Conservation (phyloP, 768 basidiomycete species). For the Suillus bovinus region DNA sequence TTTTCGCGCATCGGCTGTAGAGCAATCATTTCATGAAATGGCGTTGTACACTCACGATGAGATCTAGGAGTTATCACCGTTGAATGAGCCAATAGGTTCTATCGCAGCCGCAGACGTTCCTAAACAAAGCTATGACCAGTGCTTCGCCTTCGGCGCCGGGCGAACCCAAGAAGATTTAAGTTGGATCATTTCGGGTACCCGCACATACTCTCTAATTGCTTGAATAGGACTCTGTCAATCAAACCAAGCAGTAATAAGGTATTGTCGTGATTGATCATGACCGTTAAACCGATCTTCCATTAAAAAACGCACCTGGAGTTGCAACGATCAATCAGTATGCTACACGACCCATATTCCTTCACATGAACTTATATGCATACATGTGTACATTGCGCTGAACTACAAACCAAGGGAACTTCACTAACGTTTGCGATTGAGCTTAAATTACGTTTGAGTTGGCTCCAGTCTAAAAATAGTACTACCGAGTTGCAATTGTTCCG, state of each 20-base stretch:
- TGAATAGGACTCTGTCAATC: neutral
- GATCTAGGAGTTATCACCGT: neutral
- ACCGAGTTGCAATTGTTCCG: neutral
- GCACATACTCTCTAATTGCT: neutral
- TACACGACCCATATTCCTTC: neutral
- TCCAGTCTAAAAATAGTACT: slow-evolving; percentile 1
- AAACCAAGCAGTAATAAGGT: neutral
- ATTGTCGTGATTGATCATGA: neutral
- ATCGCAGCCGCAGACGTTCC: neutral
- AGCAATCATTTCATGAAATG: neutral
- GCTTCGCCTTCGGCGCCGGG: neutral
- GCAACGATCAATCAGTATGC: neutral
- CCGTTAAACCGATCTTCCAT: neutral
- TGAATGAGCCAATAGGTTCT: neutral
- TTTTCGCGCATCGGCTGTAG: neutral
- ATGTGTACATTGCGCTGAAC: too few relatives aligned
- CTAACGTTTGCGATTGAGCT: neutral
- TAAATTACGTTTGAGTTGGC: too few relatives aligned
- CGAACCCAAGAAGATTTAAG: neutral
- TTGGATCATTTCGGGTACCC: neutral
- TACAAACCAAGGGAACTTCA: neutral
- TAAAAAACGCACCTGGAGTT: neutral
- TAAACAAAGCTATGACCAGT: neutral
- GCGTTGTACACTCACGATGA: neutral
- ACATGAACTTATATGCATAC: too few relatives aligned